Percentiles rank a stretch among this genome's conserved stretches.
These are phyloP conservation scores for Chrysoporthe deuterocubensis DNA, from an alignment of 2,329 filamentous ascomycete species.

Conservation along the genomic window DNA sequence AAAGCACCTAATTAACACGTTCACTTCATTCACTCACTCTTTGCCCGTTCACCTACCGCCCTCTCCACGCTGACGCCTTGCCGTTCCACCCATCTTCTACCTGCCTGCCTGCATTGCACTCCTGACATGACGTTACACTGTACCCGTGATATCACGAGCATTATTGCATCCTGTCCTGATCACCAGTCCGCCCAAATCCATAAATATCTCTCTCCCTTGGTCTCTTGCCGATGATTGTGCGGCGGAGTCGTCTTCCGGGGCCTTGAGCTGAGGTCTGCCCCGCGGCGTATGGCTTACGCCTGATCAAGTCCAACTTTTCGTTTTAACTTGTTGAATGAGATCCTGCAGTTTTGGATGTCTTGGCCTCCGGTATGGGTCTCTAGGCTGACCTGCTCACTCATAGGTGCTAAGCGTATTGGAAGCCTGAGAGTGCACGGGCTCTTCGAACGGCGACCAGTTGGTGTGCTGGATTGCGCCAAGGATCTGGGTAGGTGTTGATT, in stretches of 20 bases:
- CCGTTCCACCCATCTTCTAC: neutral
- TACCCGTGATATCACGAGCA: slow-evolving; percentile 9
- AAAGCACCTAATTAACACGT: slow-evolving; percentile 28
- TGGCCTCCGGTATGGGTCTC: neutral
- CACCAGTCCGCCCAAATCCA: neutral
- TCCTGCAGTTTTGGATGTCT: neutral
- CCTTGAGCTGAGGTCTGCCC: slow-evolving; percentile 8
- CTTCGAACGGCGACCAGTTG: neutral
- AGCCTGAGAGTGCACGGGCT: neutral
- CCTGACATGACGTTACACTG: slow-evolving; percentile 5
- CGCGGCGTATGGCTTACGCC: neutral
- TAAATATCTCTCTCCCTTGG: neutral
- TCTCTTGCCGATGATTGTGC: neutral
- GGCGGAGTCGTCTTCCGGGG: neutral
- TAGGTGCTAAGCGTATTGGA: neutral
- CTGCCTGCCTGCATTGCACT: slow-evolving; percentile 12
- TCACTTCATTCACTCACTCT: slow-evolving; percentile 24
- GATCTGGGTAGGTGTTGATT: neutral
- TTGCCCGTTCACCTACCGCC: slow-evolving; percentile 14
- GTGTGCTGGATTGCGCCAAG: neutral
- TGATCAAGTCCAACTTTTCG: neutral
- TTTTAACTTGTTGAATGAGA: neutral
- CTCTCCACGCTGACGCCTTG: slow-evolving; percentile 9
- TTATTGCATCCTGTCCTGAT: neutral
- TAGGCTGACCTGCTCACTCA: slow-evolving; percentile 4